These are phyloP conservation scores for Laburnicola sp. DNA, from an alignment of 2,329 filamentous ascomycete species.

Conservation along the genomic window DNA sequence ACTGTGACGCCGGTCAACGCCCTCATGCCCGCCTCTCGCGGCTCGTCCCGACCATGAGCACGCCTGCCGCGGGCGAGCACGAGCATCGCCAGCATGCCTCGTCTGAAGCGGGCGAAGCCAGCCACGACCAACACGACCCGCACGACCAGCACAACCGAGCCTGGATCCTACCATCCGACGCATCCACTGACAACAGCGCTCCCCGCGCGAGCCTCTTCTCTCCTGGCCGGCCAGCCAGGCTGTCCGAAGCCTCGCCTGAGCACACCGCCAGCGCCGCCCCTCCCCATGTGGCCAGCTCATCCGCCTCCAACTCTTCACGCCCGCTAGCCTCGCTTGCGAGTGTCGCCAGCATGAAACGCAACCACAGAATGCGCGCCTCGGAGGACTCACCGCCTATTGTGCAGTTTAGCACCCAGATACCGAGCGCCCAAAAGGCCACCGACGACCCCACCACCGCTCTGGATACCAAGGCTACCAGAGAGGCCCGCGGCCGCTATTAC, in stretches of 20 bases:
- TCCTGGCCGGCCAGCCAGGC: constrained; percentile 21
- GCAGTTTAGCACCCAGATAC: constrained; percentile 41
- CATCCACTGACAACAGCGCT: constrained; percentile 15
- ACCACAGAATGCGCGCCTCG: constrained; percentile 30
- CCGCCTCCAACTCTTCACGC: constrained; percentile 31
- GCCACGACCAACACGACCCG: too few species aligned
- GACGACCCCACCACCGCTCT: constrained; percentile 53
- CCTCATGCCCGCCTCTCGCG: constrained; percentile 3
- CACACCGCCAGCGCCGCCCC: constrained; percentile 10
- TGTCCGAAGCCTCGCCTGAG: constrained; percentile 19
- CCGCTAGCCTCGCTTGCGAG: constrained; percentile 33
- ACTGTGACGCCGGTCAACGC: not conserved
- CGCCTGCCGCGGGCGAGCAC: constrained; percentile 11
- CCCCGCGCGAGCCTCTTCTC: constrained; percentile 37
- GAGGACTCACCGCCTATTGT: constrained; percentile 33
- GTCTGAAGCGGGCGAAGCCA: too few species aligned
- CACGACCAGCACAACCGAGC: constrained; percentile 1
- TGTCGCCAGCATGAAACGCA: constrained; percentile 32
- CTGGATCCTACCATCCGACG: constrained; percentile 14
- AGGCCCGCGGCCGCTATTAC: constrained; percentile 41
- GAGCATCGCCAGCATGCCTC: constrained; percentile 14
- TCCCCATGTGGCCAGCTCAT: constrained; percentile 16
- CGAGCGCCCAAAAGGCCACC: constrained; percentile 52
- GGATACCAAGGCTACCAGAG: constrained; percentile 32
- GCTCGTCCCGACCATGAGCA: constrained; percentile 14